Conservation (phyloP, 2,329 filamentous ascomycete species). For the Cladosporium phlei region DNA sequence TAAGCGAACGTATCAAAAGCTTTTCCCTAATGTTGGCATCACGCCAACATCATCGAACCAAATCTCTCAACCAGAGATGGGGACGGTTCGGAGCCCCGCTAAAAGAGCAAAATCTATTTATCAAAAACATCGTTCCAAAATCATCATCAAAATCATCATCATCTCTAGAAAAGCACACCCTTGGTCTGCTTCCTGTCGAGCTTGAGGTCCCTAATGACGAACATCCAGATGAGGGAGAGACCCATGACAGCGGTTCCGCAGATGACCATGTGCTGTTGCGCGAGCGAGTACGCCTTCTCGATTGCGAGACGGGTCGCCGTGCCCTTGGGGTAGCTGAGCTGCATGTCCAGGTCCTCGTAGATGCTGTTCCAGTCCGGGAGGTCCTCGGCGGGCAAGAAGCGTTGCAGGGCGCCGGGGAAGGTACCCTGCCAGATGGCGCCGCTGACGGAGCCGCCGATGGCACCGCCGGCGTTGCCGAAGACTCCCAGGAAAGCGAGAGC, state of each 20-base stretch:
- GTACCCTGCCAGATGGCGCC: constrained; percentile 34
- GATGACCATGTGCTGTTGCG: constrained; percentile 22
- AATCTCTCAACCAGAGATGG: no score
- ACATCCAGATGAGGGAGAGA: constrained; percentile 20
- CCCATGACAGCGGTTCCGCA: constrained; percentile 20
- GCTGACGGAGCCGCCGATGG: constrained; percentile 32
- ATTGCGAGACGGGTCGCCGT: constrained; percentile 41
- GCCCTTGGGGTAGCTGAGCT: constrained; percentile 39
- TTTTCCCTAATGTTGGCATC: no score
- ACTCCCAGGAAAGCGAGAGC: constrained; percentile 33
- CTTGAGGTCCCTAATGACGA: constrained; percentile 24
- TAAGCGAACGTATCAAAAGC: no score
- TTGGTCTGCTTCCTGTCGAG: constrained; percentile 24
- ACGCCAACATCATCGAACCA: no score
- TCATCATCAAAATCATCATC: no score
- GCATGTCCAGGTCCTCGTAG: constrained; percentile 32
- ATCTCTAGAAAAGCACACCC: constrained; percentile 19
- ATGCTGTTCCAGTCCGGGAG: constrained; percentile 29
- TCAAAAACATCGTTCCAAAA: no score
- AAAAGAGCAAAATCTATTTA: no score
- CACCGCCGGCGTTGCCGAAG: constrained; percentile 31
- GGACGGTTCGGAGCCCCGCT: no score
- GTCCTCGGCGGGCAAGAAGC: constrained; percentile 42
- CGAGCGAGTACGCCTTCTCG: constrained; percentile 38
- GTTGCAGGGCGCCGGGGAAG: constrained; percentile 16